phyloP scores from a whole-genome alignment of 495 filamentous ascomycete genomes.

The Bryoglossum gracile region DNA sequence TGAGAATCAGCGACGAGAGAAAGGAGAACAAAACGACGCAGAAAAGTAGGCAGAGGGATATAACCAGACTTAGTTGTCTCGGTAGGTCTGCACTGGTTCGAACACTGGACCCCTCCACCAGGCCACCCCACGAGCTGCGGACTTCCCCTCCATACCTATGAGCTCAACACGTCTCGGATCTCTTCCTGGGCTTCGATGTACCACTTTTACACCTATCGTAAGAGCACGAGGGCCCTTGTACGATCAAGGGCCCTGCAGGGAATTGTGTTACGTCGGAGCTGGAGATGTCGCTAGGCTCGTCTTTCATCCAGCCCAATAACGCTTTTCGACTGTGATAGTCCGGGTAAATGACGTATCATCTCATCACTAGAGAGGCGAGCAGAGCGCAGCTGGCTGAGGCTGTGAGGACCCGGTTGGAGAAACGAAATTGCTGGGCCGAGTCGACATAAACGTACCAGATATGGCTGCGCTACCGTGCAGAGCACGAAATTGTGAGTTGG shows the following conservation, averaged over 20 bases:
- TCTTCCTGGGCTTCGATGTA: background rate
- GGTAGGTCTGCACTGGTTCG: background rate
- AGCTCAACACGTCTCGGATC: constrained; percentile 3
- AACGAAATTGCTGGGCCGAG: no score
- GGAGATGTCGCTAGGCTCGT: constrained; percentile 2
- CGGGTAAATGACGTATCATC: no score
- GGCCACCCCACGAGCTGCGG: background rate
- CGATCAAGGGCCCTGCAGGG: constrained; percentile 8
- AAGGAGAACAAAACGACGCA: background rate
- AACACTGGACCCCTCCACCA: background rate
- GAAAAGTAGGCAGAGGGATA: background rate
- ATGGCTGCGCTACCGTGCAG: no score
- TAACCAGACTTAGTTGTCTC: background rate
- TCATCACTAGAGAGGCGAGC: no score
- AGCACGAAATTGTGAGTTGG: no score
- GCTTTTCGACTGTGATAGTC: no score
- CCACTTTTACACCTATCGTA: background rate
- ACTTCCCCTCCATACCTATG: background rate
- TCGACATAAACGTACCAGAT: no score
- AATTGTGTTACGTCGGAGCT: constrained; percentile 1
- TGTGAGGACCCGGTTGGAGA: no score
- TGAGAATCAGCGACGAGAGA: constrained; percentile 14
- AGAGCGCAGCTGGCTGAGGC: no score
- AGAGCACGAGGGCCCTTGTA: no score
- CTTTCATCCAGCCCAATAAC: background rate